phyloP scores from a whole-genome alignment of 1,139 yeast genomes.

The Geotrichum aggregatum region DNA sequence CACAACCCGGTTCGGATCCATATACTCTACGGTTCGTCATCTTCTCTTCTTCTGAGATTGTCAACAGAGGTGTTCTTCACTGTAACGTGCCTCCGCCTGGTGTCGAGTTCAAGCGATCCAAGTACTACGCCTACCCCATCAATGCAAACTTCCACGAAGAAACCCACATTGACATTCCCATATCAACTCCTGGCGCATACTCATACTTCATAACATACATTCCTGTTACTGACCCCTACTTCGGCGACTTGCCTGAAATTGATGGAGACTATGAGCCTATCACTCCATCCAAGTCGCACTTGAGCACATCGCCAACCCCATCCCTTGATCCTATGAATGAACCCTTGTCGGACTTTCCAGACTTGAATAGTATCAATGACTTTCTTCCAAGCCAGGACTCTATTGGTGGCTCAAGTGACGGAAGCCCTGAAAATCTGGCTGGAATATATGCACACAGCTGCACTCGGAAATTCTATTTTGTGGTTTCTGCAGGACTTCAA shows the following conservation, averaged over 20 bases:
- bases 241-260: conserved; percentile 4
- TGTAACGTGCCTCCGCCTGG: conserved; percentile 62
- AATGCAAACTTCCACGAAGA: conserved; percentile 46
- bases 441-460: conserved; percentile 19
- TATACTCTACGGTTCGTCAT: conserved; percentile 56
- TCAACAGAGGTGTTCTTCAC: conserved; percentile 66
- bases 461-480: conserved; percentile 65
- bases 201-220: conserved; percentile 44
- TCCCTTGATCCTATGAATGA: not conserved
- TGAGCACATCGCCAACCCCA: not conserved
- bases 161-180: conserved; percentile 54
- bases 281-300: not conserved
- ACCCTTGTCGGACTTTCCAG: not conserved
- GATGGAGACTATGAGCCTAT: not conserved
- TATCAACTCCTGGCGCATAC: conserved; percentile 73
- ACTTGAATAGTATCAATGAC: not conserved
- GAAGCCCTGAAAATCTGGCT: conserved; percentile 16
- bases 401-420: conserved; percentile 10
- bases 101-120: conserved; percentile 51
- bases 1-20: conserved; percentile 48
- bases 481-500: conserved; percentile 71
- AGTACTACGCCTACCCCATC: conserved; percentile 51
- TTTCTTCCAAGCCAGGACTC: not conserved
- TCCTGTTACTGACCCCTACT: conserved; percentile 29
- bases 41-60: conserved; percentile 69